These are phyloP conservation scores for Cladosporium sp. DNA, from an alignment of 2,329 filamentous ascomycete genomes.

Conservation along the genomic window DNA sequence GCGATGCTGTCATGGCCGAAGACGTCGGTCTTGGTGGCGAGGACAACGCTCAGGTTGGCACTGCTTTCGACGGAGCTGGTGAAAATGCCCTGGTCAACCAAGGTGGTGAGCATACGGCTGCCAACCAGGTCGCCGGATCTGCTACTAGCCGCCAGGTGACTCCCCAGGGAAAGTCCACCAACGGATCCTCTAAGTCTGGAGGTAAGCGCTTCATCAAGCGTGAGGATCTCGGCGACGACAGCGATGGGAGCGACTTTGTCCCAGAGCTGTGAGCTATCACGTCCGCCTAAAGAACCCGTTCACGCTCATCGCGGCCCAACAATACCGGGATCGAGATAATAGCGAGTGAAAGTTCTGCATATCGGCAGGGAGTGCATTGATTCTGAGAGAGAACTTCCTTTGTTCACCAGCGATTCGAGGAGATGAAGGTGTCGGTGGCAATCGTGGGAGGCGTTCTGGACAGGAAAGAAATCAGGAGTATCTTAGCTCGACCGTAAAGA, in stretches of 20 bases:
- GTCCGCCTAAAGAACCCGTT: no score
- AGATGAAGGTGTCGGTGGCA: no score
- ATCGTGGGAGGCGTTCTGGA: no score
- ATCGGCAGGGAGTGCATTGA: no score
- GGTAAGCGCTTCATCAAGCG: slow-evolving; percentile 1
- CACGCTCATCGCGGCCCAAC: no score
- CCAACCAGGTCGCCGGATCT: not conserved
- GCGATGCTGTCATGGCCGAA: not conserved
- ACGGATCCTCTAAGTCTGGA: not conserved
- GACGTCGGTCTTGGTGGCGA: not conserved
- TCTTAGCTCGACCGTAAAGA: not conserved
- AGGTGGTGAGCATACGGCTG: not conserved
- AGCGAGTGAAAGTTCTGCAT: no score
- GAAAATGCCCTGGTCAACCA: slow-evolving; percentile 7
- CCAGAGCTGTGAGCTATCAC: not conserved
- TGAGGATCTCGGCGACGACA: slow-evolving; percentile 3
- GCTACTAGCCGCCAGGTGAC: not conserved
- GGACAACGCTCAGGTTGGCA: not conserved
- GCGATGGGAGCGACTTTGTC: slow-evolving; percentile 9
- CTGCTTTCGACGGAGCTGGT: slow-evolving; percentile 5
- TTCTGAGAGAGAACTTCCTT: no score
- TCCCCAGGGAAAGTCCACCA: slow-evolving; percentile 2
- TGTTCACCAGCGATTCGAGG: no score
- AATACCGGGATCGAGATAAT: no score
- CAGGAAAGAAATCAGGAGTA: not conserved